These are phyloP conservation scores for Teunomyces tritomae DNA, from an alignment of 805 yeast species.

Conservation along the genomic window DNA sequence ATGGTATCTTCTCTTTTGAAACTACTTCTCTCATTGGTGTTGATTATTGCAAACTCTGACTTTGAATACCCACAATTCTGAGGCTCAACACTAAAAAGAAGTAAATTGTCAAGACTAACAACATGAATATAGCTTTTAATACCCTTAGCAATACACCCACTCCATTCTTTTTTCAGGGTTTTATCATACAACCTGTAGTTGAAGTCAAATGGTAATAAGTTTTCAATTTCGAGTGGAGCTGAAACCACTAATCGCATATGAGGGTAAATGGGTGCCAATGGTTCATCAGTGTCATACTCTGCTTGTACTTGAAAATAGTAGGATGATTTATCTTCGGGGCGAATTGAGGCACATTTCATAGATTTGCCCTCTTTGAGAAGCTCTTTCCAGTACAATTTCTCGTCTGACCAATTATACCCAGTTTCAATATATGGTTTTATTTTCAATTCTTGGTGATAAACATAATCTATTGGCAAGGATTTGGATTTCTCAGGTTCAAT, in stretches of 20 bases:
- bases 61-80: slow-evolving; percentile 57
- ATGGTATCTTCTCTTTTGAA: slow-evolving; percentile 56
- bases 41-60: slow-evolving; percentile 75
- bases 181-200: slow-evolving; percentile 76
- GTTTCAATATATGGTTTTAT: slow-evolving; percentile 61
- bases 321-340: slow-evolving; percentile 37
- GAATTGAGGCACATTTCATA: slow-evolving; percentile 55
- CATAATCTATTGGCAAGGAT: slow-evolving; percentile 75
- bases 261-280: slow-evolving; percentile 74
- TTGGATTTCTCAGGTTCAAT: slow-evolving; percentile 55
- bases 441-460: slow-evolving; percentile 54
- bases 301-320: slow-evolving; percentile 77
- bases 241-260: slow-evolving; percentile 74
- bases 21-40: slow-evolving; percentile 51
- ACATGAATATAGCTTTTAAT: slow-evolving; percentile 73
- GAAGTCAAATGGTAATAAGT: slow-evolving; percentile 79
- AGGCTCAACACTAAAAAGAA: slow-evolving; percentile 70
- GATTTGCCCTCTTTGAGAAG: slow-evolving; percentile 50
- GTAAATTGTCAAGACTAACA: slow-evolving; percentile 66
- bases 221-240: slow-evolving; percentile 84
- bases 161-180: slow-evolving; percentile 64
- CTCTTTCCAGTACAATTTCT: slow-evolving; percentile 62
- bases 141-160: slow-evolving; percentile 60
- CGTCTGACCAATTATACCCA: slow-evolving; percentile 66
- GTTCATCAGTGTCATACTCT: slow-evolving; percentile 60